A percentile compares a stretch with the other conserved stretches of the same genome.
phyloP scores from a whole-genome alignment of 768 basidiomycete genomes.

The Tulasnella sp. region DNA sequence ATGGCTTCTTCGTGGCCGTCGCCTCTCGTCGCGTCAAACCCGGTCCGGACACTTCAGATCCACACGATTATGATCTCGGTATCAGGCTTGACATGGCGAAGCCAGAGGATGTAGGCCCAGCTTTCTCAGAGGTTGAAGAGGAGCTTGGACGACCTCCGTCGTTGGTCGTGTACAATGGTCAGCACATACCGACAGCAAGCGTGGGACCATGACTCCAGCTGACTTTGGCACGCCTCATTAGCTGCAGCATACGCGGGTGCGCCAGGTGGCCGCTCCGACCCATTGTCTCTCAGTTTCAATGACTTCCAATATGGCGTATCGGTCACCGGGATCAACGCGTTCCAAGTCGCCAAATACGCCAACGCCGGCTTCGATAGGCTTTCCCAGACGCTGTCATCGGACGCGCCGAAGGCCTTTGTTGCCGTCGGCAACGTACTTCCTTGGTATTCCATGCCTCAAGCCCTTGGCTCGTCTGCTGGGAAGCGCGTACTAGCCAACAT shows the following conservation, averaged over 20 bases:
- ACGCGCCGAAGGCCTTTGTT: background rate
- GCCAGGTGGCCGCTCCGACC: conserved; percentile 2
- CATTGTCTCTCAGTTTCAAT: background rate
- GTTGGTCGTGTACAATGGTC: conserved; percentile 10
- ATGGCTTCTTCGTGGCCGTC: conserved; percentile 6
- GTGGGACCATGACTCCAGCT: no score
- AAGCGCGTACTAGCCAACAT: conserved; percentile 2
- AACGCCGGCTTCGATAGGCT: conserved; percentile 6
- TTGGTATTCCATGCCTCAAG: background rate
- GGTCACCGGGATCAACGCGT: conserved; percentile 1
- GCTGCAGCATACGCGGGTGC: background rate
- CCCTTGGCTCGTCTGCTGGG: background rate
- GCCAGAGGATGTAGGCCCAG: background rate
- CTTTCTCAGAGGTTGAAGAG: background rate
- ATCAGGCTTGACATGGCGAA: background rate
- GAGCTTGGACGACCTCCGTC: background rate
- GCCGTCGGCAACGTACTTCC: conserved; percentile 11
- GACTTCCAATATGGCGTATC: conserved; percentile 5
- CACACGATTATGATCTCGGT: background rate
- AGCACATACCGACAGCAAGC: background rate
- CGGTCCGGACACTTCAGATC: background rate
- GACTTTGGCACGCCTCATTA: background rate
- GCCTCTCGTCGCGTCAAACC: background rate
- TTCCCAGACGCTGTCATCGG: background rate
- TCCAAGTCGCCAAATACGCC: conserved; percentile 2